Evolutionary conservation across 1,284 basidiomycete genomes (phyloP).

Genomic region (Apiotrichum brassicae): DNA sequence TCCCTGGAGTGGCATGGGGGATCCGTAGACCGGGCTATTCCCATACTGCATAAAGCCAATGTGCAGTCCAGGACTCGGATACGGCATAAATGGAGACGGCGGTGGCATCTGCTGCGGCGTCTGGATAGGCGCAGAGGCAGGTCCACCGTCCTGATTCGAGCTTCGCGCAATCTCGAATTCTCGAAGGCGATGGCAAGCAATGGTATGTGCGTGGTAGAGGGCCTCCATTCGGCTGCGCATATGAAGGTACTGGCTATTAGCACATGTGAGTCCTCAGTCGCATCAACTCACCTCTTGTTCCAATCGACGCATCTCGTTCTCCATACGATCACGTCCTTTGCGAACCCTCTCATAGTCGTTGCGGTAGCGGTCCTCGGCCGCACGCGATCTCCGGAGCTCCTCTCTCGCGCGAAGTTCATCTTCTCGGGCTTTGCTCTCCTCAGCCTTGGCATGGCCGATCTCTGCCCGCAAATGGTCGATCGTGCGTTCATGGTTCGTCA

Average conservation of each 20-base stretch:
- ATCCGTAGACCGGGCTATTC: background rate
- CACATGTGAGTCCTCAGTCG: background rate
- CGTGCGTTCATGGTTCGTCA: slow-evolving; percentile 32
- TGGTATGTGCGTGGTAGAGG: slow-evolving; percentile 17
- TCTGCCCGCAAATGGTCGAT: slow-evolving; percentile 39
- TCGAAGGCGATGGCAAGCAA: slow-evolving; percentile 13
- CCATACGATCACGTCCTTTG: slow-evolving; percentile 20
- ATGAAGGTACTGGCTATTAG: slow-evolving; percentile 13
- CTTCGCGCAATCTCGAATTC: slow-evolving; percentile 9
- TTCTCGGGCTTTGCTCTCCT: slow-evolving; percentile 37
- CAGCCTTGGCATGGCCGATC: slow-evolving; percentile 37
- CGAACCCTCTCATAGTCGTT: slow-evolving; percentile 27
- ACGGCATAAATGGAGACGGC: slow-evolving; percentile 1
- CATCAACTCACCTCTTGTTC: slow-evolving; percentile 35
- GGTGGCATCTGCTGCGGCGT: background rate
- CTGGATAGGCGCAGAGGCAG: background rate
- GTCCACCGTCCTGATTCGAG: background rate
- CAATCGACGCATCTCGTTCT: slow-evolving; percentile 24
- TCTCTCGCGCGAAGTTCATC: slow-evolving; percentile 28
- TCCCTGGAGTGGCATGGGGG: background rate
- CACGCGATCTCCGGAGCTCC: slow-evolving; percentile 22
- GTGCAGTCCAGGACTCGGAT: background rate
- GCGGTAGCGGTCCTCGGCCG: slow-evolving; percentile 28
- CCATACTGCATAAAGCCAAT: background rate
- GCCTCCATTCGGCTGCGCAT: slow-evolving; percentile 14